Evolutionary conservation across 1,284 basidiomycete species (phyloP).

Genomic region (Boletellus deceptivus): DNA sequence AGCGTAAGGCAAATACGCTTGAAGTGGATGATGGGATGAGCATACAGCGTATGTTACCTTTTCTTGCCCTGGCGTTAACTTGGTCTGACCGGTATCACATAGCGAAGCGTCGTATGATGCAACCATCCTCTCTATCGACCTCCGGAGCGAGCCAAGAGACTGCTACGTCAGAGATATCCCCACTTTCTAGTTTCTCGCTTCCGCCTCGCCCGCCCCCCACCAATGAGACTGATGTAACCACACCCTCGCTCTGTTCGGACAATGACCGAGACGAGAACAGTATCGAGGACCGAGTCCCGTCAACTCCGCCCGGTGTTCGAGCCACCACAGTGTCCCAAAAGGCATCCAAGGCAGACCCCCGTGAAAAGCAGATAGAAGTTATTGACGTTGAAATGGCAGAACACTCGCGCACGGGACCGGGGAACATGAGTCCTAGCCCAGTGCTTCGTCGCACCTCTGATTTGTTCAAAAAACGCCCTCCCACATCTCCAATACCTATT

Average conservation of each 20-base stretch:
- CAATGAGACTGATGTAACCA: slow-evolving; percentile 40
- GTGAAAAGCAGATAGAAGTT: slow-evolving; percentile 26
- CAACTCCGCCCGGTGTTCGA: slow-evolving; percentile 37
- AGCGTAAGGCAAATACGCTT: slow-evolving; percentile 27
- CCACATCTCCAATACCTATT: slow-evolving; percentile 58
- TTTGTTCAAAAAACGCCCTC: slow-evolving; percentile 56
- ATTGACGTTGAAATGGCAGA: slow-evolving; percentile 40
- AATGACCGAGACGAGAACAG: slow-evolving; percentile 50
- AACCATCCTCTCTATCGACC: slow-evolving; percentile 9
- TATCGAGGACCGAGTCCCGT: slow-evolving; percentile 46
- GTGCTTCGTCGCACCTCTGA: slow-evolving; percentile 28
- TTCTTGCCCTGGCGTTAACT: not conserved
- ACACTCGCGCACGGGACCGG: slow-evolving; percentile 5
- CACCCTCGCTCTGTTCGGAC: slow-evolving; percentile 71
- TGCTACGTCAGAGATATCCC: slow-evolving; percentile 2
- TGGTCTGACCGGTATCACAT: slow-evolving; percentile 3
- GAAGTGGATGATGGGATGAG: slow-evolving; percentile 8
- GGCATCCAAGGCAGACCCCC: not conserved
- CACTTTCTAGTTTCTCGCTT: slow-evolving; percentile 4
- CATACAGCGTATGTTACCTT: slow-evolving; percentile 16
- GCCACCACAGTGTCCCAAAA: not conserved
- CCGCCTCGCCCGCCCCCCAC: slow-evolving; percentile 5
- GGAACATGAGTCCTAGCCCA: slow-evolving; percentile 6
- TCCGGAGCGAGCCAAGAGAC: slow-evolving; percentile 3
- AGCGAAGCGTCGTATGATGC: slow-evolving; percentile 25